Percentiles rank a stretch among this genome's conserved stretches.
Conservation (phyloP, 1,139 yeast species). For the Candida neerlandica region DNA sequence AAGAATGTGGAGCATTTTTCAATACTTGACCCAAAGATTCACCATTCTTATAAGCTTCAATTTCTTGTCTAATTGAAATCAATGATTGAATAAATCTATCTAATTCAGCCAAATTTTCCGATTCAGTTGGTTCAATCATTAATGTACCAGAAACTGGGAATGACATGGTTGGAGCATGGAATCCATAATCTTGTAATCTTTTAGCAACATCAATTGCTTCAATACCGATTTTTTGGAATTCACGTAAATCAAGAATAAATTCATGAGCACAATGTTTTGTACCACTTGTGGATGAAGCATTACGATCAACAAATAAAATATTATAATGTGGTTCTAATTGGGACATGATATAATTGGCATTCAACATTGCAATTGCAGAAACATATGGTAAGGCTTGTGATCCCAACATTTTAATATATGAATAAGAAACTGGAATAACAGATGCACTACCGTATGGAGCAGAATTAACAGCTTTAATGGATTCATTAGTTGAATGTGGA, state of each 20-base stretch:
- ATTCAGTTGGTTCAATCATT: slow-evolving; percentile 98
- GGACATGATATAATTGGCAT: slow-evolving; percentile 93
- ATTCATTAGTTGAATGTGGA: slow-evolving; percentile 53
- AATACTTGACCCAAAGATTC: slow-evolving; percentile 69
- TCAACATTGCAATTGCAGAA: slow-evolving; percentile 85
- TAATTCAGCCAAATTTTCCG: slow-evolving; percentile 84
- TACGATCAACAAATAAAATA: slow-evolving; percentile 69
- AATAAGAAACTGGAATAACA: slow-evolving; percentile 89
- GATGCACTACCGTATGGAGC: slow-evolving; percentile 97
- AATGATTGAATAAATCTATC: slow-evolving; percentile 90
- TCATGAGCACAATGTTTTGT: slow-evolving; percentile 93
- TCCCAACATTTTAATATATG: slow-evolving; percentile 94
- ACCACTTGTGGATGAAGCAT: slow-evolving; percentile 37
- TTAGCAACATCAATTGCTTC: slow-evolving; percentile 97
- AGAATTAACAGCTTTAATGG: slow-evolving; percentile 80
- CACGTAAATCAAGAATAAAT: slow-evolving; percentile 88
- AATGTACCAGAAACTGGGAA: slow-evolving; percentile 98
- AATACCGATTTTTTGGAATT: slow-evolving; percentile 75
- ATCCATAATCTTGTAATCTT: slow-evolving; percentile 95
- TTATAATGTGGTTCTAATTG: slow-evolving; percentile 70
- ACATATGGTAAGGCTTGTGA: slow-evolving; percentile 80
- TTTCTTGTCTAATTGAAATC: slow-evolving; percentile 81
- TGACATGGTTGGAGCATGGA: slow-evolving; percentile 98
- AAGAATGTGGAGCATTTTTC: slow-evolving; percentile 91
- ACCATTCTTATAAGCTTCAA: slow-evolving; percentile 71